These are phyloP conservation scores for Kwoniella sp. DNA, from an alignment of 768 basidiomycete genomes.

Conservation along the genomic window DNA sequence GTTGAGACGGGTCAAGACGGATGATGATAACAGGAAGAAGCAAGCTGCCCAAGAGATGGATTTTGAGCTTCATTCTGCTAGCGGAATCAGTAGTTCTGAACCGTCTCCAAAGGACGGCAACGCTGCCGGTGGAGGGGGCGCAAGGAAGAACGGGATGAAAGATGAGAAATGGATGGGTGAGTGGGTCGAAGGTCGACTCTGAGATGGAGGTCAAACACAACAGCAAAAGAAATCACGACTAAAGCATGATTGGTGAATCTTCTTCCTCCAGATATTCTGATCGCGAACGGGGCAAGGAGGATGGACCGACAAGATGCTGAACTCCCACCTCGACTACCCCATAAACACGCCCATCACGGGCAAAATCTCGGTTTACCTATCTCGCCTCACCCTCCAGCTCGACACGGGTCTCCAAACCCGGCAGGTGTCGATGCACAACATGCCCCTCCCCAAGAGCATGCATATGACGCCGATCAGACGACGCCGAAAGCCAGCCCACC, in stretches of 20 bases:
- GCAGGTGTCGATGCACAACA: not conserved
- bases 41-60: constrained; percentile 38
- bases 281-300: constrained; percentile 48
- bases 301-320: constrained; percentile 45
- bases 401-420: constrained; percentile 2
- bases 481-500: constrained; percentile 1
- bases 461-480: not conserved
- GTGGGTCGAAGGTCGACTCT: constrained; percentile 1
- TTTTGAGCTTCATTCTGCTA: constrained; percentile 44
- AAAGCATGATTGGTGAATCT: not conserved
- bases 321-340: constrained; percentile 5
- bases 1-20: constrained; percentile 24
- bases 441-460: constrained; percentile 10
- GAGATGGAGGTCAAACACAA: not conserved
- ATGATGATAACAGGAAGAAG: constrained; percentile 19
- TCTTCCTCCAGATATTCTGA: constrained; percentile 40
- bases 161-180: constrained; percentile 55
- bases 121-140: not conserved
- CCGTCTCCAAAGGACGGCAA: constrained; percentile 21
- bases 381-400: constrained; percentile 21
- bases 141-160: constrained; percentile 13
- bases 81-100: constrained; percentile 35
- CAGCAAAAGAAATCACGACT: no score
- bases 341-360: not conserved
- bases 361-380: constrained; percentile 14